A percentile compares a stretch with the other conserved stretches of the same genome.
phyloP scores from a whole-genome alignment of 2,329 filamentous ascomycete species.

The Stagonosporopsis rhizophila region DNA sequence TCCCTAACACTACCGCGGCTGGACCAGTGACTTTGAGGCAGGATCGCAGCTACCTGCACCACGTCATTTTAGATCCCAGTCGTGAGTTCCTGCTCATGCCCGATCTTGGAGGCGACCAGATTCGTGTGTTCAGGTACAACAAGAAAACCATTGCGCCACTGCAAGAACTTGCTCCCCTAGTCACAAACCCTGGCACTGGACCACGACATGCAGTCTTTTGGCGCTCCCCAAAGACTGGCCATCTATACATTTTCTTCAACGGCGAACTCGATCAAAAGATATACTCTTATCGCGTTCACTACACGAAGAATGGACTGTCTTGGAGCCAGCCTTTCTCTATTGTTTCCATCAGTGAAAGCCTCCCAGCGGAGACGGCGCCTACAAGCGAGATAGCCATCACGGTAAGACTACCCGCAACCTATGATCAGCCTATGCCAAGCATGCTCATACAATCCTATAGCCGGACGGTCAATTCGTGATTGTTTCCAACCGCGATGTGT shows the following conservation, averaged over 20 bases:
- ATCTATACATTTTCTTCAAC: slow-evolving; percentile 18
- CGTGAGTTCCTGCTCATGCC: slow-evolving; percentile 66
- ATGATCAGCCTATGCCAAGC: background rate
- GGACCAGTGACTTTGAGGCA: slow-evolving; percentile 46
- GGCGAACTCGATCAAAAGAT: slow-evolving; percentile 18
- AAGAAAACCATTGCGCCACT: slow-evolving; percentile 49
- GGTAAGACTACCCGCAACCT: background rate
- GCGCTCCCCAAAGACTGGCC: slow-evolving; percentile 20
- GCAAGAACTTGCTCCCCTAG: slow-evolving; percentile 54
- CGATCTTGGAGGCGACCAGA: slow-evolving; percentile 68
- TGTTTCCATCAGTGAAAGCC: slow-evolving; percentile 7
- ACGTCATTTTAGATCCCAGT: slow-evolving; percentile 69
- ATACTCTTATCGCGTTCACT: slow-evolving; percentile 16
- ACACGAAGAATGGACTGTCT: slow-evolving; percentile 7
- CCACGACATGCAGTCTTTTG: slow-evolving; percentile 69
- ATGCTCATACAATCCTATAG: background rate
- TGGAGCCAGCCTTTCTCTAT: slow-evolving; percentile 5
- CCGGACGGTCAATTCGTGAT: slow-evolving; percentile 64
- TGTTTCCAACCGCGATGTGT: slow-evolving; percentile 70
- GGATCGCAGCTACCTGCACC: slow-evolving; percentile 51
- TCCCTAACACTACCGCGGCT: slow-evolving; percentile 7
- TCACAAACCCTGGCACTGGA: slow-evolving; percentile 61
- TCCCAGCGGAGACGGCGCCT: slow-evolving; percentile 13
- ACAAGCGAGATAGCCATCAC: slow-evolving; percentile 23
- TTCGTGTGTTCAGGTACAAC: slow-evolving; percentile 65